phyloP scores from a whole-genome alignment of 164 flowering plant genomes.

The Liriodendron chinense region DNA sequence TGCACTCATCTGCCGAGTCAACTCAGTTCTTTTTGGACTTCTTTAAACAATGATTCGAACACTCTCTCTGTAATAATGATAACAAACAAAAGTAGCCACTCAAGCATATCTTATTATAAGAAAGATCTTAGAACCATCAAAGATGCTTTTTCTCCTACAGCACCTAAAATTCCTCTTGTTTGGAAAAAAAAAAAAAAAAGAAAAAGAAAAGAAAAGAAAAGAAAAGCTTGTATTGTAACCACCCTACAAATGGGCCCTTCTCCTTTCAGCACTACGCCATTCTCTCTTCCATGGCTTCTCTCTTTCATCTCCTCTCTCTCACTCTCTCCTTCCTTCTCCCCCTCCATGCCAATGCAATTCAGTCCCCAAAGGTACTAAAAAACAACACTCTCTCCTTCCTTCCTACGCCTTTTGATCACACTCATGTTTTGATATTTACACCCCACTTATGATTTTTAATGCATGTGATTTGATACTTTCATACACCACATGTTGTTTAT shows the following conservation, averaged over 20 bases:
- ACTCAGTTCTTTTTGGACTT: neutral
- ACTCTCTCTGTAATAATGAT: neutral
- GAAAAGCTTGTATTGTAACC: neutral
- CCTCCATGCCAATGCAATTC: slow-evolving; percentile 17
- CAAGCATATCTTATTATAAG: neutral
- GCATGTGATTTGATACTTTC: neutral
- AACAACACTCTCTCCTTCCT: neutral
- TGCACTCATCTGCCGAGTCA: neutral
- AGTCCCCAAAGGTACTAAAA: slow-evolving; percentile 21
- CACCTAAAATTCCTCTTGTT: no score
- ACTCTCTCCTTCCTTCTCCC: slow-evolving; percentile 7
- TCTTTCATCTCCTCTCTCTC: slow-evolving; percentile 1
- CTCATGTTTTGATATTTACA: neutral
- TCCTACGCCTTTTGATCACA: neutral
- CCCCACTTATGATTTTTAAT: neutral
- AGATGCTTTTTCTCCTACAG: slow-evolving; percentile 6
- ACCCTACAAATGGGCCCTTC: slow-evolving; percentile 2
- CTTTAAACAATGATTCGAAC: neutral
- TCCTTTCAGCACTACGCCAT: slow-evolving; percentile 1
- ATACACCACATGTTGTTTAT: no score
- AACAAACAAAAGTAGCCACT: neutral
- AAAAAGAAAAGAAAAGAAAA: neutral
- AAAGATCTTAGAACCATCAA: slow-evolving; percentile 4
- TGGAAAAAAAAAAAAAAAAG: no score
- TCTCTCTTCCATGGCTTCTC: slow-evolving; percentile 16